Evolutionary conservation across 2,329 filamentous ascomycete species (phyloP).

Genomic region (Zymoseptoria brevis): DNA sequence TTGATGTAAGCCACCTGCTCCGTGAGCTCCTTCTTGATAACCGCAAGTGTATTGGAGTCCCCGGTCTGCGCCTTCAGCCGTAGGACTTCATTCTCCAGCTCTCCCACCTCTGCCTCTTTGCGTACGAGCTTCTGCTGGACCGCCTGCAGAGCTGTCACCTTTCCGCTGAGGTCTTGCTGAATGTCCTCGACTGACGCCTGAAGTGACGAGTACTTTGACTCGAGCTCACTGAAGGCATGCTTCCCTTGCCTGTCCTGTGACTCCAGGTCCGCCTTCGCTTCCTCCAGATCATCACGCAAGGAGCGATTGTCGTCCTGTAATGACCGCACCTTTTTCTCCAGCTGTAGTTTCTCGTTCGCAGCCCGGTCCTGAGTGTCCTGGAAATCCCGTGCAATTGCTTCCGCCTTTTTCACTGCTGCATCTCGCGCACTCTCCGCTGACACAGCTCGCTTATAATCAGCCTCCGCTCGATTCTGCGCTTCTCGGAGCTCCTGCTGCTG

Average conservation of each 20-base stretch:
- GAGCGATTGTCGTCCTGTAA: conserved; percentile 63
- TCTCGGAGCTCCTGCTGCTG: conserved; percentile 81
- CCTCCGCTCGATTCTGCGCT: conserved; percentile 69
- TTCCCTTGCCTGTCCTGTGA: conserved; percentile 59
- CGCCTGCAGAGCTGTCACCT: conserved; percentile 50
- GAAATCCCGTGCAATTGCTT: conserved; percentile 46
- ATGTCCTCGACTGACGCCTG: conserved; percentile 49
- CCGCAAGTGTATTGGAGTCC: conserved; percentile 73
- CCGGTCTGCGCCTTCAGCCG: conserved; percentile 78
- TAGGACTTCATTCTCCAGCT: conserved; percentile 75
- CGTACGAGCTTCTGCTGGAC: conserved; percentile 60
- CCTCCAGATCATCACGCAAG: conserved; percentile 74
- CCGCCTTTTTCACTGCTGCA: conserved; percentile 47
- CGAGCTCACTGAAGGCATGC: conserved; percentile 51
- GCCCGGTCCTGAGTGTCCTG: conserved; percentile 47
- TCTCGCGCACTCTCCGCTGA: conserved; percentile 46
- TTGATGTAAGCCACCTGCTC: conserved; percentile 92
- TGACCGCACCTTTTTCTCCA: conserved; percentile 48
- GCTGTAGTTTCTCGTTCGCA: conserved; percentile 47
- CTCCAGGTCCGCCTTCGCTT: conserved; percentile 66
- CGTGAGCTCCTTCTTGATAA: conserved; percentile 79
- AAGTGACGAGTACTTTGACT: conserved; percentile 51
- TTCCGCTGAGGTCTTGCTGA: conserved; percentile 50
- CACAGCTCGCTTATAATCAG: conserved; percentile 64
- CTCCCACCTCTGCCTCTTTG: conserved; percentile 62